phyloP scores from a whole-genome alignment of 345 rosid genomes.

The Turritis glabra region DNA sequence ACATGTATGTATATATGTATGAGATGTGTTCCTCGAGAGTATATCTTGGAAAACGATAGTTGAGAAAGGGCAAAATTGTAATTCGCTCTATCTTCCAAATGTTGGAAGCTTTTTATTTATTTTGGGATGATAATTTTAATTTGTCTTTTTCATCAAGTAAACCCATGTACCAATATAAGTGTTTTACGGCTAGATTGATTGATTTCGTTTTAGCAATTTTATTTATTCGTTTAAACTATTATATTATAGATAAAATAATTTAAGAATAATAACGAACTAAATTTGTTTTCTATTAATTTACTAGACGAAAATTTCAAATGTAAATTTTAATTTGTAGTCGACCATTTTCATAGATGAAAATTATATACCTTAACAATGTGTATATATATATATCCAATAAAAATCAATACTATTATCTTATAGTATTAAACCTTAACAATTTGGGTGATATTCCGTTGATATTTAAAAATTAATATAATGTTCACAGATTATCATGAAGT shows the following conservation, averaged over 20 bases:
- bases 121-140: background rate
- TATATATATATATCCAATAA: background rate
- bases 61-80: slow-evolving; percentile 25
- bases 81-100: background rate
- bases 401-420: background rate
- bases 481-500: slow-evolving; percentile 27
- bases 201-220: background rate
- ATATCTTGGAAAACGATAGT: slow-evolving; percentile 69
- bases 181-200: background rate
- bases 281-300: background rate
- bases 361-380: background rate
- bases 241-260: background rate
- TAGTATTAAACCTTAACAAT: background rate
- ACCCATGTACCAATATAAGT: background rate
- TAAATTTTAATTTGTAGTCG: background rate
- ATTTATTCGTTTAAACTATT: background rate
- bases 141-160: slow-evolving; percentile 9
- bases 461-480: background rate
- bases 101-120: background rate
- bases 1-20: slow-evolving; percentile 24
- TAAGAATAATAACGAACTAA: background rate
- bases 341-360: background rate
- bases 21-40: slow-evolving; percentile 61
- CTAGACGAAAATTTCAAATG: background rate
- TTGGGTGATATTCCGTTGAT: background rate